Base-by-base conservation (phyloP, 192 early-diverging fungal species). In the Podila minutissima region DNA sequence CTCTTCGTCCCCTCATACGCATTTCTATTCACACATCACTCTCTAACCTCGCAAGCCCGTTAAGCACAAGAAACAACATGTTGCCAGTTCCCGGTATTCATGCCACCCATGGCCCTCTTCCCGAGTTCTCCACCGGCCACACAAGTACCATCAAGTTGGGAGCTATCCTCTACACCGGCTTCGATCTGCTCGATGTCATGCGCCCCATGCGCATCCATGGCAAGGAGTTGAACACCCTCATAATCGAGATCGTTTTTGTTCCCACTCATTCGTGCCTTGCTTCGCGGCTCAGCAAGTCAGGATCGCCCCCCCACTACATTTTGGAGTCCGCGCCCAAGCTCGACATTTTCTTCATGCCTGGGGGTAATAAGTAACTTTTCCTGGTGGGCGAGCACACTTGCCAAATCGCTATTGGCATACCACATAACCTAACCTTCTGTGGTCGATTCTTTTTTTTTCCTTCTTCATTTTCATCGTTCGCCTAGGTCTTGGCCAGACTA, bases 261-360 rank as follows among this genome's bases (percentile, higher is more conserved):
- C 49, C 10, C 19, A 31, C n/a, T 51, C 60, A 1, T 26, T 79
- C 41, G 60, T 72, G 51, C 75, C 75, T 20, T 48, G 66, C n/a
- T 51, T 24, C 5, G 63, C 70, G 5, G 35, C 66, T 11, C 74
- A 66, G 15, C 60, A 69, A 41, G 67, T 76, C 13, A 62, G 22
- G 38, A 55, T 77, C 51, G 60, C 62, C 6, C 74, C 74, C 74
- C 59, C 61, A 75, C 12, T 73, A 74, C 37, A 74, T 71, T 7
- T 48, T 83, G 10, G 67, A 76, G 2, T 74, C 51, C 15, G 70
- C 62, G 20, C 82, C 74, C n/a, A 72, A 75, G 37, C 29, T 76
- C 20, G 82, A 83, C 32, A 32, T 83, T 4, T 73, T 83, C 28
- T 69, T 83, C 28, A 83, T 83, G 12, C 82, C 82, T 60, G 82